These are phyloP conservation scores for Penicillium psychrosexuale DNA, from an alignment of 2,329 filamentous ascomycete species.

Conservation along the genomic window DNA sequence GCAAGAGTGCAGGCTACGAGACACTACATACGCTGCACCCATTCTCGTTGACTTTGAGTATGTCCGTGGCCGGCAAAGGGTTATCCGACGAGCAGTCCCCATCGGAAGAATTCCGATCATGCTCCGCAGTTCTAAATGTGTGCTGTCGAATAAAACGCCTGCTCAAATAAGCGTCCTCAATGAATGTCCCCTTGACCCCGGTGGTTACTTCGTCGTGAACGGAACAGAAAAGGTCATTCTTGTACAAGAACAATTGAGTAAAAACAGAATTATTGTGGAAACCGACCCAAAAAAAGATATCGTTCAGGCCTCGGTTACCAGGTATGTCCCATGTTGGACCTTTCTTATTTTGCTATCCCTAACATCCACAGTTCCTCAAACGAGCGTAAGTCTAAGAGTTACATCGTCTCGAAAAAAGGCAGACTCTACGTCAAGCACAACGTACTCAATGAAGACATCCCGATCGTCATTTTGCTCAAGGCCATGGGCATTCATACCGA, in stretches of 20 bases:
- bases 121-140: slow-evolving; percentile 92
- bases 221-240: slow-evolving; percentile 98
- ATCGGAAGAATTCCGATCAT: slow-evolving; percentile 95
- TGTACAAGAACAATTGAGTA: slow-evolving; percentile 97
- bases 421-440: slow-evolving; percentile 88
- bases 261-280: slow-evolving; percentile 98
- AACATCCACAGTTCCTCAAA: slow-evolving; percentile 74
- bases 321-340: slow-evolving; percentile 34
- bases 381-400: slow-evolving; percentile 96
- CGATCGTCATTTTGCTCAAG: slow-evolving; percentile 88
- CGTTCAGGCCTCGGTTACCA: slow-evolving; percentile 90
- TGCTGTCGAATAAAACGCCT: slow-evolving; percentile 78
- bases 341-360: slow-evolving; percentile 7
- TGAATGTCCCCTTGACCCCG: slow-evolving; percentile 92
- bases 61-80: slow-evolving; percentile 73
- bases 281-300: slow-evolving; percentile 86
- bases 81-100: slow-evolving; percentile 68
- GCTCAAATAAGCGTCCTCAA: slow-evolving; percentile 87
- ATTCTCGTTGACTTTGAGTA: slow-evolving; percentile 92
- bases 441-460: slow-evolving; percentile 87
- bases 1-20: slow-evolving; percentile 92
- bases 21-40: slow-evolving; percentile 96
- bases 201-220: slow-evolving; percentile 96
- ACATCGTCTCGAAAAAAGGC: slow-evolving; percentile 91
- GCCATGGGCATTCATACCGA: slow-evolving; percentile 92